Conservation (phyloP, 2,329 filamentous ascomycete species). For the Aureobasidium vineae region DNA sequence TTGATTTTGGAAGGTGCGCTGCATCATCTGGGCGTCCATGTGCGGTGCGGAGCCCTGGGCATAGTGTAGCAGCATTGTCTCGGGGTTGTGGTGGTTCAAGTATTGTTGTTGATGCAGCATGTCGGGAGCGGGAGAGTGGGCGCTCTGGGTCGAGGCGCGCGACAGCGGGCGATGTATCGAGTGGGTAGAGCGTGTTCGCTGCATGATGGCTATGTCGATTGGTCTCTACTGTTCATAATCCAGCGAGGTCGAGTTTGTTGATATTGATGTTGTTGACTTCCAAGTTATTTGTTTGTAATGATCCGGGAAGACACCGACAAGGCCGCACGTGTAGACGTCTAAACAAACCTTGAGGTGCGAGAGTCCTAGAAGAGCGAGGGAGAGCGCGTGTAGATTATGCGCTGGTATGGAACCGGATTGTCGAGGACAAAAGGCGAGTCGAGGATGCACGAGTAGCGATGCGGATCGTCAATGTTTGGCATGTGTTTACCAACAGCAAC, state of each 20-base stretch:
- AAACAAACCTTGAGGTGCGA: conserved; percentile 9
- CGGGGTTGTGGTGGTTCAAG: conserved; percentile 27
- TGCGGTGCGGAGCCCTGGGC: conserved; percentile 26
- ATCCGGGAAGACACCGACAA: conserved; percentile 20
- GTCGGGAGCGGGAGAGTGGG: conserved; percentile 30
- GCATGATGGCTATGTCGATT: conserved; percentile 29
- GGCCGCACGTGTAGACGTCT: conserved; percentile 16
- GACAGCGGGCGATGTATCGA: conserved; percentile 29
- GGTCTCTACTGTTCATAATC: conserved; percentile 18
- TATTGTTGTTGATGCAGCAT: conserved; percentile 29
- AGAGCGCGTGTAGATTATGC: not conserved
- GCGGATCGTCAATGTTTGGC: conserved; percentile 11
- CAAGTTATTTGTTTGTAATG: conserved; percentile 25
- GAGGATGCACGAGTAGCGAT: conserved; percentile 13
- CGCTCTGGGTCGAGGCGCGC: conserved; percentile 29
- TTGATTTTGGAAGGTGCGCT: conserved; percentile 26
- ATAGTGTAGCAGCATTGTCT: conserved; percentile 29
- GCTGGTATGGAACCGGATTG: not conserved
- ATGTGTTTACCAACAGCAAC: conserved; percentile 7
- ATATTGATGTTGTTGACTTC: conserved; percentile 25
- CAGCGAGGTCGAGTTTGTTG: conserved; percentile 19
- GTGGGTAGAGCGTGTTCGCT: conserved; percentile 29
- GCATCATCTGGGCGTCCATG: conserved; percentile 29
- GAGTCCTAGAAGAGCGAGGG: not conserved
- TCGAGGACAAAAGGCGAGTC: conserved; percentile 16